Evolutionary conservation across 2,329 filamentous ascomycete species (phyloP), one percentile per base, ranked within the genome.

Genomic region (Calonectria hawksworthii): DNA sequence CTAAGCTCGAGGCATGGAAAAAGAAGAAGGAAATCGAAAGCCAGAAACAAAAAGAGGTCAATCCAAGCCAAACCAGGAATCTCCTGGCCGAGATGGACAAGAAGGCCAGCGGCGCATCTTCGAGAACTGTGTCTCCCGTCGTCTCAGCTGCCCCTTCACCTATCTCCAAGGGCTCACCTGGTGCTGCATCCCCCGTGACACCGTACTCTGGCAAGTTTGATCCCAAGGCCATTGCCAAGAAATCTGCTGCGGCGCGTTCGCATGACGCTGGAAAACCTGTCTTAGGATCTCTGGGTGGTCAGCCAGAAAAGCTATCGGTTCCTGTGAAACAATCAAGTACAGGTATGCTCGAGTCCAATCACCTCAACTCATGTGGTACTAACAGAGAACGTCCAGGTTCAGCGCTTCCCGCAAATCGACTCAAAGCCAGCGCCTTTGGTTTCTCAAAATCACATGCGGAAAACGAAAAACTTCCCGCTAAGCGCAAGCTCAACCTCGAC

Each of bases 1-100:
- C 95, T 34, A 96, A 95, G 83, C 86, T 98, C 34, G 95, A 96
- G 83, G 94, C 95, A 72, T 98, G 96, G 96, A 98, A 98, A 86
- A 94, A 95, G 85, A 96, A 96, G 86, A 93, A 95, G 83, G 94
- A 95, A 77, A 92, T 93, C 82, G 93, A 93, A 79, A 93, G 93
- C 80, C 91, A 90, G 76, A 95, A 95, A 83, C 92, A 94, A 82
- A 93, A 92, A 81, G 91, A 94, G 80, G 89, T 93, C 56, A 92
- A 92, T 68, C 88, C 91, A 51, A 91, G 91, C 73, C 92, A 92
- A 77, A 90, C 93, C 50, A 89, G 92, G 79, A 94, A 90, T 80
- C 90, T 95, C 70, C 87, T 94, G 72, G 92, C 93, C 80, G 92
- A 94, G 84, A 95, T 94, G 89, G 94, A 94, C 83, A 92, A 92